Conservation (phyloP, 164 flowering plant genomes). For the Euptelea pleiosperma region DNA sequence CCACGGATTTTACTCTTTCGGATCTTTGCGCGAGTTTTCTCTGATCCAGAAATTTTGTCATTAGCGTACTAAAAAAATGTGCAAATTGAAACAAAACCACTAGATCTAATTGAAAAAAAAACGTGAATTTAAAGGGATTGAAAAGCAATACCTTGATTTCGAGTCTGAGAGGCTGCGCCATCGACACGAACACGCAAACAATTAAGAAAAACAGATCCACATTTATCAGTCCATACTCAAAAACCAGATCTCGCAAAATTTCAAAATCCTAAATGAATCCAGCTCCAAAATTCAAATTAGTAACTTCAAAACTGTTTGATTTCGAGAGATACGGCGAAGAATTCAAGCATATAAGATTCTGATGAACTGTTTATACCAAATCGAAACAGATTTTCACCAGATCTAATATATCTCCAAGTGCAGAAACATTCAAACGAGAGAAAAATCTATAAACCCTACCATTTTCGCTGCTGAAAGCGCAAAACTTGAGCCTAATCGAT, state of each 20-base stretch:
- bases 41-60: slow-evolving; percentile 41
- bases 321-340: no score
- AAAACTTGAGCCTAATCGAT: not conserved
- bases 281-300: not conserved
- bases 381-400: slow-evolving; percentile 23
- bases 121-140: not conserved
- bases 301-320: no score
- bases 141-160: slow-evolving; percentile 73
- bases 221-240: slow-evolving; percentile 15
- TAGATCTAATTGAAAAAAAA: slow-evolving; percentile 3
- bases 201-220: slow-evolving; percentile 21
- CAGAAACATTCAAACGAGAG: not conserved
- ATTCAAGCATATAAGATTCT: not conserved
- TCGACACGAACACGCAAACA: slow-evolving; percentile 10
- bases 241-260: slow-evolving; percentile 22
- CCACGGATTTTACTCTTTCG: slow-evolving; percentile 87
- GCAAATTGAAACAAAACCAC: not conserved
- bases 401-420: slow-evolving; percentile 21
- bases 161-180: slow-evolving; percentile 78
- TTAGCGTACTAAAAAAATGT: slow-evolving; percentile 9
- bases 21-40: slow-evolving; percentile 89
- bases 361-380: not conserved
- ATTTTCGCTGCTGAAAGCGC: slow-evolving; percentile 23
- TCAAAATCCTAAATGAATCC: not conserved
- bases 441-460: slow-evolving; percentile 25